Evolutionary conservation across 2,329 filamentous ascomycete species (phyloP), one percentile per base, ranked within the genome.

Genomic region (Curvularia hawaiiensis): DNA sequence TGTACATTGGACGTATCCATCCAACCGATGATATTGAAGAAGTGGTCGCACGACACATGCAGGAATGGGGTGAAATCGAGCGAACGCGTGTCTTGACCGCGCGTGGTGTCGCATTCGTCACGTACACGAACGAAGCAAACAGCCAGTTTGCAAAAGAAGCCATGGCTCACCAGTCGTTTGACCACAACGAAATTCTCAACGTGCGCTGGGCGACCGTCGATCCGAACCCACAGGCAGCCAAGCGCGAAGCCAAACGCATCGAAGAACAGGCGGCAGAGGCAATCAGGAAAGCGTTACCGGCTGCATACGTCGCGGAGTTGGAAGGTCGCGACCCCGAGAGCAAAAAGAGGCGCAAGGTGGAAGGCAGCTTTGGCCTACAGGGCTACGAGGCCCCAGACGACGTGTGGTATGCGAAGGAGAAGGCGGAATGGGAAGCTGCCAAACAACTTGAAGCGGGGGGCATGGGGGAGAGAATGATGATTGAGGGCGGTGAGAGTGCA

Each of bases 251-350:
- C 3, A 84, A 90, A 39, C 84, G 89, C 40, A 89, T 99, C 59
- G 95, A 99, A 74, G 95, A 99, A 73, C 95, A 99, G 75, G 95
- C 95, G 2, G 95, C 95, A 0, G 95, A 97, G 70, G 96, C 95
- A 1, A 92, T 99, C 56, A 83, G 95, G 18, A 84, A 90, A 63
- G 94, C 95, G 0, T 80, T 99, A 4, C 95, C 95, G 0, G 92
- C 90, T 0, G 91, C 92, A 28, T 98, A 95, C 64, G 88, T 99
- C 0, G 92, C 92, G 0, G 92, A 99, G 80, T 88, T 99, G 47
- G 95, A 99, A 75, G 95, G 95, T 16, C 86, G 91, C 50, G 92
- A 97, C 64, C 90, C 91, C 0, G 91, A 93, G 67, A 90, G 92
- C 40, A 85, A 88, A 72, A 98, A 97, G 80, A 84, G 93, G 69